Percentiles rank a stretch among this genome's conserved stretches.
Conservation (phyloP, 2,329 filamentous ascomycete genomes). For the Cadophora sp. region DNA sequence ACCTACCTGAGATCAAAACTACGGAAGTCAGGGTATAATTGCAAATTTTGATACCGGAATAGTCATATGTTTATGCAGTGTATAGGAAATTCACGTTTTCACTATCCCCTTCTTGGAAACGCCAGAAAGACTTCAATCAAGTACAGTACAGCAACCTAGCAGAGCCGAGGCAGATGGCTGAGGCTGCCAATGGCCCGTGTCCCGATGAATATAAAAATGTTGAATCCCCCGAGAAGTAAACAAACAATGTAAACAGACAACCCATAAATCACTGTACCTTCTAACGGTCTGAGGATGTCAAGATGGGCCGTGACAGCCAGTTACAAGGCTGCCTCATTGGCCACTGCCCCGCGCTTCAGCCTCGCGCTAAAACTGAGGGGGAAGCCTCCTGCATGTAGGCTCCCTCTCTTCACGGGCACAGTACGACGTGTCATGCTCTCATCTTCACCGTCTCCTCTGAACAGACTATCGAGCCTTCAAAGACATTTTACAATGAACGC, state of each 20-base stretch:
- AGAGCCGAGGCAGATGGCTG: constrained; percentile 12
- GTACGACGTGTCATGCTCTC: constrained; percentile 32
- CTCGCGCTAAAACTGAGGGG: constrained; percentile 25
- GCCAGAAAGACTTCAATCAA: neutral
- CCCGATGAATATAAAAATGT: neutral
- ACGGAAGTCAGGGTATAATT: no score
- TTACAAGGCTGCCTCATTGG: constrained; percentile 10
- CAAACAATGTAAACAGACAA: neutral
- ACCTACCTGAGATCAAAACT: neutral
- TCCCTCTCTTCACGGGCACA: constrained; percentile 9
- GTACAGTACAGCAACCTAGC: neutral
- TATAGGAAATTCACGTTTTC: no score
- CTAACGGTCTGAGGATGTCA: constrained; percentile 23
- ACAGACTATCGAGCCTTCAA: constrained; percentile 35
- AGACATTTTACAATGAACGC: constrained; percentile 57
- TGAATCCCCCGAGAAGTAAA: neutral
- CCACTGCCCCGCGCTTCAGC: constrained; percentile 27
- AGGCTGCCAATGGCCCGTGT: constrained; percentile 13
- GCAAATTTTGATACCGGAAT: no score
- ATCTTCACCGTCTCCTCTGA: constrained; percentile 29
- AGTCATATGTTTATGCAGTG: no score
- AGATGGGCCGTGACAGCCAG: constrained; percentile 21
- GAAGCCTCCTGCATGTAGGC: constrained; percentile 14
- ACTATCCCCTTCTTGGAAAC: neutral
- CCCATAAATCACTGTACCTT: neutral